Conservation (phyloP, 2,329 filamentous ascomycete species). For the Colletotrichum echinochloae region DNA sequence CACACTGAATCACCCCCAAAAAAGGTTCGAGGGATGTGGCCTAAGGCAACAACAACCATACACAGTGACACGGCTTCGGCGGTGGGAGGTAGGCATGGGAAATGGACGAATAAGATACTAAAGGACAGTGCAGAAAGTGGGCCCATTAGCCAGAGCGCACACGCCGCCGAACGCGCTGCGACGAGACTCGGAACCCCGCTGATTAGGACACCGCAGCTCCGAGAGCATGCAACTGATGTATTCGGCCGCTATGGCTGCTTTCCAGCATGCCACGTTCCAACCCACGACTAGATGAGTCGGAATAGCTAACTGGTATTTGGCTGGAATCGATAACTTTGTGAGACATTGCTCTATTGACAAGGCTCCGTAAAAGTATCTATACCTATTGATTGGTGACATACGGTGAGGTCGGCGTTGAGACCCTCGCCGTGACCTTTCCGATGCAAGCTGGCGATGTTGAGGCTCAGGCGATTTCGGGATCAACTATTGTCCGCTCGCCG, state of each 20-base stretch:
- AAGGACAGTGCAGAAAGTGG: slow-evolving; percentile 4
- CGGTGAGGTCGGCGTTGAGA: background rate
- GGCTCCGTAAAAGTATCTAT: too few relatives aligned
- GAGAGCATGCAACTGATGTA: slow-evolving; percentile 1
- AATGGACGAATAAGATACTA: slow-evolving; percentile 22
- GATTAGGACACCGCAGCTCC: slow-evolving; percentile 25
- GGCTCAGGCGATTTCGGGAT: background rate
- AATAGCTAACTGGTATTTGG: background rate
- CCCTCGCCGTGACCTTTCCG: background rate
- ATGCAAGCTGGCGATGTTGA: background rate
- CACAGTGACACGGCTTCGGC: background rate
- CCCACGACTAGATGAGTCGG: background rate
- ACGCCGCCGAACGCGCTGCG: slow-evolving; percentile 19
- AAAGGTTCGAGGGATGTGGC: slow-evolving; percentile 22
- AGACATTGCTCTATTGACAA: background rate
- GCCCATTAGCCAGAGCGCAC: slow-evolving; percentile 7
- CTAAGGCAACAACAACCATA: slow-evolving; percentile 27
- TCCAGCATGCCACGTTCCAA: too few relatives aligned
- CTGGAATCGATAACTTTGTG: background rate
- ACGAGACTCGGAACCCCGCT: slow-evolving; percentile 37
- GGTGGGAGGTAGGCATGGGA: background rate
- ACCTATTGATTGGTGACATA: background rate
- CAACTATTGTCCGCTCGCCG: background rate
- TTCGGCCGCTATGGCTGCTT: background rate
- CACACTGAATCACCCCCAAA: slow-evolving; percentile 39